Evolutionary conservation across 345 rosid genomes (phyloP), one percentile per base, ranked within the genome.

Genomic region (Eutrema japonicum): DNA sequence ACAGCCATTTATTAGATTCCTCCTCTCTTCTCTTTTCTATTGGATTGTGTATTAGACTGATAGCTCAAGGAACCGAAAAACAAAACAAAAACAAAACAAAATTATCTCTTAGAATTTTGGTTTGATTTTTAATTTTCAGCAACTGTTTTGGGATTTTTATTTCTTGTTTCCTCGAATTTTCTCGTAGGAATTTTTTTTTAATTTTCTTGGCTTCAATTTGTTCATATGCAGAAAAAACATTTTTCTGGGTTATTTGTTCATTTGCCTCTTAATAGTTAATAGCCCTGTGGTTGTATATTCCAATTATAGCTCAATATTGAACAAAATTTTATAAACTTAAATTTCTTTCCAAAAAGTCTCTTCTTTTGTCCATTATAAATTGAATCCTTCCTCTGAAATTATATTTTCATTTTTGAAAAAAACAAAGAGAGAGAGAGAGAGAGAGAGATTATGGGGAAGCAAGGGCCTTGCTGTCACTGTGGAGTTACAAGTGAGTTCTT

Each of bases 401-500:
- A 57, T 7, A 30, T 1, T 40, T 64, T 69, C 57, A 68, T 40
- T 18, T 52, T 46, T 43, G 43, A 49, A 10, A 52, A 22, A 49
- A 51, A 27, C 8, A 51, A 57, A 74, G 16, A 16, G 16, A 16
- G 16, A 16, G 16, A 16, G 67, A 77, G 68, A 83, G 69, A 81
- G 27, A 65, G 63, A 71, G 64, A 64, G 56, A 59, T 58, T 66
- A 93, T 93, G 98, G 98, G 96, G 51, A 92, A 92, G 87, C 96
- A 90, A 81, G 98, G 98, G 29, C 98, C 98, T 82, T 92, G 98
- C 90, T 83, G 68, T 74, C 98, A 92, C 90, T 90, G 98, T 86
- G 98, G 98, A 83, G 98, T 88, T 85, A 86, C 95, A 81, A 92
- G 98, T 92, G 97, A 91, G 97, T 88, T 82, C 83, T 86, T 86